Percentiles rank a stretch among this genome's conserved stretches.
Evolutionary conservation across 108 stramenopile genomes (phyloP).

Genomic region (Thalassiosira profunda): DNA sequence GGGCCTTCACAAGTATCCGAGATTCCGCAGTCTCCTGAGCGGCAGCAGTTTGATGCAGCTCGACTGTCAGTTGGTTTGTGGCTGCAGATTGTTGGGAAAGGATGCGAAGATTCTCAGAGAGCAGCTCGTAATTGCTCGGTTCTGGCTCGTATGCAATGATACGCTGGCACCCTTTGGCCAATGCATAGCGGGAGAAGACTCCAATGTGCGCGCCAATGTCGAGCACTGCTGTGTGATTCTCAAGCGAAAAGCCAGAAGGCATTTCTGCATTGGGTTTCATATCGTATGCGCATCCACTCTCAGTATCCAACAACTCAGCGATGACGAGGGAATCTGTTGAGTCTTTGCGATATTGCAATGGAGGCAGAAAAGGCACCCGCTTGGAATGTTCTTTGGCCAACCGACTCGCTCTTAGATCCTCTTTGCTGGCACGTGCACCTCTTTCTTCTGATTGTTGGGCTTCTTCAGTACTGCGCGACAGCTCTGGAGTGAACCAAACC

Average conservation of each 20-base stretch:
- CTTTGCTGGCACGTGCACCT: conserved; percentile 4
- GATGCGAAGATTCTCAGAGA: conserved; percentile 52
- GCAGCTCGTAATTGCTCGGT: conserved; percentile 44
- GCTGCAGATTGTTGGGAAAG: too few species aligned
- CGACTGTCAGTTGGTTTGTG: too few species aligned
- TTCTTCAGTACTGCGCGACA: conserved; percentile 14
- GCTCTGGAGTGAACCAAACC: conserved; percentile 93
- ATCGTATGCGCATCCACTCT: conserved; percentile 44
- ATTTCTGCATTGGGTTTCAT: conserved; percentile 1
- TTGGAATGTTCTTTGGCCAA: conserved; percentile 30
- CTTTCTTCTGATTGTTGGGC: conserved; percentile 4
- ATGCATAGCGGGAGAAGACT: conserved; percentile 48
- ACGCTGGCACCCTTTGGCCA: conserved; percentile 43
- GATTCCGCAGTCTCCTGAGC: conserved; percentile 18
- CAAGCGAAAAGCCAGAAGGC: conserved; percentile 38
- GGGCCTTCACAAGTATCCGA: conserved; percentile 44
- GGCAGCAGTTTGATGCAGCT: conserved; percentile 43
- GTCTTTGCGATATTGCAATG: conserved; percentile 33
- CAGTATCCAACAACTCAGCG: conserved; percentile 46
- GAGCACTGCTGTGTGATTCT: conserved; percentile 36
- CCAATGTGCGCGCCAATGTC: conserved; percentile 64
- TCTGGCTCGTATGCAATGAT: conserved; percentile 64
- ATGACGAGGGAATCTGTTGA: conserved; percentile 63
- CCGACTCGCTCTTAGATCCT: conserved; percentile 24
- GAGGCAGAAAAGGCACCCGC: conserved; percentile 35